Conservation (phyloP, 1,284 basidiomycete genomes). For the Rhodotorula sp. region DNA sequence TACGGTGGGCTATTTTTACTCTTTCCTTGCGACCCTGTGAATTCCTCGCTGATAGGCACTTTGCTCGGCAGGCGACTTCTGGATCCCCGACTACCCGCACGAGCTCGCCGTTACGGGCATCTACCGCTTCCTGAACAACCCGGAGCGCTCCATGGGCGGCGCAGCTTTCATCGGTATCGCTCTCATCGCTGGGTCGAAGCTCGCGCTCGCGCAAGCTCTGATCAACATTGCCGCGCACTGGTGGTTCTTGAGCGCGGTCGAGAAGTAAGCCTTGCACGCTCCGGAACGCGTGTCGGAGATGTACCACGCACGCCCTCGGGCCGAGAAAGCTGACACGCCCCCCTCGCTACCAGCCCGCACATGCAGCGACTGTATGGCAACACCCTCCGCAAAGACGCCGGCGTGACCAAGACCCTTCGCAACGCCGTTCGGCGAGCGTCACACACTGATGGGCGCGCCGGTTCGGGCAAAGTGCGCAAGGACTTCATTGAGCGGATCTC, state of each 20-base stretch:
- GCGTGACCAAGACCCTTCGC: slow-evolving; percentile 94
- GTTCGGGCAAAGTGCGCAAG: not conserved
- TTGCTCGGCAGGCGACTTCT: slow-evolving; percentile 67
- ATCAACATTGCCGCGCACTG: slow-evolving; percentile 66
- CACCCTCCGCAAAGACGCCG: slow-evolving; percentile 87
- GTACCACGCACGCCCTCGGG: slow-evolving; percentile 49
- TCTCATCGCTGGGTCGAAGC: slow-evolving; percentile 82
- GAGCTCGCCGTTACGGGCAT: slow-evolving; percentile 95
- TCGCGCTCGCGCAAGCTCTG: slow-evolving; percentile 80
- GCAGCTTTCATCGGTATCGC: slow-evolving; percentile 92
- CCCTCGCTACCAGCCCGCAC: slow-evolving; percentile 68
- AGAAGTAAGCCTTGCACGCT: slow-evolving; percentile 67
- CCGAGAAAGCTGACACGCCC: slow-evolving; percentile 67
- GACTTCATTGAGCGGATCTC: slow-evolving; percentile 65
- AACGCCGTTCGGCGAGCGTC: slow-evolving; percentile 57
- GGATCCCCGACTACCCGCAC: slow-evolving; percentile 83
- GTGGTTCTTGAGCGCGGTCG: slow-evolving; percentile 54
- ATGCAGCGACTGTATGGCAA: slow-evolving; percentile 95
- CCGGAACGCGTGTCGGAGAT: slow-evolving; percentile 62
- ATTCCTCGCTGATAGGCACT: not conserved
- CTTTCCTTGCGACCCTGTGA: no score
- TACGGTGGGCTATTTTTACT: slow-evolving; percentile 59
- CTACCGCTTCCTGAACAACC: slow-evolving; percentile 80
- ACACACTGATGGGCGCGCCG: not conserved
- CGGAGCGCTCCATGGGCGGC: slow-evolving; percentile 86